Evolutionary conservation across 192 early-diverging fungal species (phyloP), one percentile per base, ranked within the genome.

Genomic region (Coemansia sp.): DNA sequence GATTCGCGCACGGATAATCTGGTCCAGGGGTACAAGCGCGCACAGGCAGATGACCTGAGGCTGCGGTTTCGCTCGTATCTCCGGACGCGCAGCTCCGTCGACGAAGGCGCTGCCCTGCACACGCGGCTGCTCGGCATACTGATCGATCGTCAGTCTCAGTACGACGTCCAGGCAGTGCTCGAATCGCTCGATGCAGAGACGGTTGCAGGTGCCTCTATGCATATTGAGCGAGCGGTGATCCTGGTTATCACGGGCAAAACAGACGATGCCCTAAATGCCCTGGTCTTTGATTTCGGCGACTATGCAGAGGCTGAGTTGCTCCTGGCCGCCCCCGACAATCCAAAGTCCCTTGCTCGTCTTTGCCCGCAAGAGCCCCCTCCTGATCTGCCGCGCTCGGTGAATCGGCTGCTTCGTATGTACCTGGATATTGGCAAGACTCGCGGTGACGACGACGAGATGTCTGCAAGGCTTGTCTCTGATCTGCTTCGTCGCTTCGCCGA

Each of bases 291-390:
- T 13, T 28, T 27, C 5, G 62, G 69, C 23, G 77, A 80, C 32
- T 80, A 71, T 20, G 77, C 77, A 0, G 77, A 74, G 52, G 77
- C 77, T 0, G 77, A 80, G 53, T 13, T 68, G 8, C 47, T 80
- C 54, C 62, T 80, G 20, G 55, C 72, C 29, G 19, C 42, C 6
- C 77, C 77, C 3, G 19, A 22, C 3, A 50, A 59, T 19, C 67
- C 24, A 2, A 3, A 7, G 14, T 78, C 75, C 2, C 63, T 78
- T 32, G 75, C 70, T 0, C 63, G 35, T 11, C 51, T 78, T 22
- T 19, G 27, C 39, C 50, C 22, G 3, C 49, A 42, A 50, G 32
- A 25, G 50, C 4, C 28, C 14, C 27, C 28, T 27, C 27, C n/a
- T 6, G 27, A 16, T 27, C 25, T 25, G 3, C 52, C 16, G 54